Conservation (phyloP, 495 filamentous ascomycete species). For the Echria macrotheca region DNA sequence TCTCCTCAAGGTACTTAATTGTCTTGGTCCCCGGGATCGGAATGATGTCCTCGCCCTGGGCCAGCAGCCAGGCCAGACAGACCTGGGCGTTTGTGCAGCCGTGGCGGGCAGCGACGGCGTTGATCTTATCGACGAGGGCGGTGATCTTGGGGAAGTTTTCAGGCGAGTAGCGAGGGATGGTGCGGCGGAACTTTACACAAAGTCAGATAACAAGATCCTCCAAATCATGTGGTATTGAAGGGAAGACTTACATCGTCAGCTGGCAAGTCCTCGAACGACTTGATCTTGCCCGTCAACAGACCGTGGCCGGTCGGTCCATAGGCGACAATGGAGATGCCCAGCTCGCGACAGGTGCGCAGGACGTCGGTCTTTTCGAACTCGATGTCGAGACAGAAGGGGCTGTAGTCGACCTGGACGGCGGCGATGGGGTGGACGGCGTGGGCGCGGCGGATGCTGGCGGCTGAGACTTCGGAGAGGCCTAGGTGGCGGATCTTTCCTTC, state of each 20-base stretch:
- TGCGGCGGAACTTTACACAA: slow-evolving; percentile 13
- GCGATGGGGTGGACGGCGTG: slow-evolving; percentile 62
- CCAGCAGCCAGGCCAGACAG: slow-evolving; percentile 46
- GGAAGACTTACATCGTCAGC: too few species aligned
- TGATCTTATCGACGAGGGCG: slow-evolving; percentile 59
- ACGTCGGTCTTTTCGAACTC: slow-evolving; percentile 53
- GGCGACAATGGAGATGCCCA: slow-evolving; percentile 67
- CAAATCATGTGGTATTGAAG: too few species aligned
- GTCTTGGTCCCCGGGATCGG: slow-evolving; percentile 55
- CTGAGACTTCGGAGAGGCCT: slow-evolving; percentile 65
- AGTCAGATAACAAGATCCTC: too few species aligned
- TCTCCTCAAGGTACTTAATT: slow-evolving; percentile 53
- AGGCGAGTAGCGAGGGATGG: slow-evolving; percentile 58
- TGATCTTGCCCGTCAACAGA: slow-evolving; percentile 60
- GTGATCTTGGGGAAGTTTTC: slow-evolving; percentile 69
- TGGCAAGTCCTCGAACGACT: slow-evolving; percentile 56
- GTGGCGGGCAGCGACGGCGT: slow-evolving; percentile 52
- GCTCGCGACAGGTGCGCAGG: slow-evolving; percentile 62
- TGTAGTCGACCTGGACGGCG: slow-evolving; percentile 76
- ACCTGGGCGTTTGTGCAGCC: slow-evolving; percentile 58
- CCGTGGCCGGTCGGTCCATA: slow-evolving; percentile 47
- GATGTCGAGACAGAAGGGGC: slow-evolving; percentile 59
- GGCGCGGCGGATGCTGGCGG: slow-evolving; percentile 68
- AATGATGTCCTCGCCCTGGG: slow-evolving; percentile 49
- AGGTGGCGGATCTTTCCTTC: slow-evolving; percentile 74